These are phyloP conservation scores for Neophaeococcomyces aloes DNA, from an alignment of 2,329 filamentous ascomycete species.

Conservation along the genomic window DNA sequence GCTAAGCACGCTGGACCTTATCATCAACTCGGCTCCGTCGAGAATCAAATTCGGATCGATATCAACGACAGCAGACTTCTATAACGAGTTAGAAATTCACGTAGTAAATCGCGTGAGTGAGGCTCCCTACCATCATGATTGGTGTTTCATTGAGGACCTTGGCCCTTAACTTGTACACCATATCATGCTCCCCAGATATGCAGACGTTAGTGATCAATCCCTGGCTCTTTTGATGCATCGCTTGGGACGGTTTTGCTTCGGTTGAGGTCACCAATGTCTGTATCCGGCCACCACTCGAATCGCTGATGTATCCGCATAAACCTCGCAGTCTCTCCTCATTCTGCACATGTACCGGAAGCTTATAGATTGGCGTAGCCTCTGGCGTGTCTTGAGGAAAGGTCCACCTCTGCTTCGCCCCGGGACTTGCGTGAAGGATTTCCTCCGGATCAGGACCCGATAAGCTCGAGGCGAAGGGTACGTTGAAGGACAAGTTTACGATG, in stretches of 20 bases:
- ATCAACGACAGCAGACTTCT: constrained; percentile 90
- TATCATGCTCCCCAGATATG: constrained; percentile 75
- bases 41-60: constrained; percentile 85
- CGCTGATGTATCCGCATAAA: constrained; percentile 72
- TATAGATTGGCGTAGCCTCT: constrained; percentile 73
- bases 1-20: constrained; percentile 66
- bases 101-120: constrained; percentile 3
- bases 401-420: constrained; percentile 81
- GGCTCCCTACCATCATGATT: constrained; percentile 67
- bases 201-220: constrained; percentile 75
- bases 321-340: constrained; percentile 71
- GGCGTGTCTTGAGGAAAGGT: constrained; percentile 80
- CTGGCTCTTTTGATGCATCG: constrained; percentile 39
- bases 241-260: constrained; percentile 56
- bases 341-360: constrained; percentile 81
- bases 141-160: constrained; percentile 86
- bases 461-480: constrained; percentile 88
- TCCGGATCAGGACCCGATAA: constrained; percentile 86
- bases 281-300: constrained; percentile 56
- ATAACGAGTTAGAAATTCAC: constrained; percentile 17
- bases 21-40: constrained; percentile 55
- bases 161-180: constrained; percentile 81
- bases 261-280: constrained; percentile 77
- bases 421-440: constrained; percentile 86
- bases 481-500: constrained; percentile 88